These are phyloP conservation scores for Amanita subjunquillea DNA, from an alignment of 768 basidiomycete genomes.

Conservation along the genomic window DNA sequence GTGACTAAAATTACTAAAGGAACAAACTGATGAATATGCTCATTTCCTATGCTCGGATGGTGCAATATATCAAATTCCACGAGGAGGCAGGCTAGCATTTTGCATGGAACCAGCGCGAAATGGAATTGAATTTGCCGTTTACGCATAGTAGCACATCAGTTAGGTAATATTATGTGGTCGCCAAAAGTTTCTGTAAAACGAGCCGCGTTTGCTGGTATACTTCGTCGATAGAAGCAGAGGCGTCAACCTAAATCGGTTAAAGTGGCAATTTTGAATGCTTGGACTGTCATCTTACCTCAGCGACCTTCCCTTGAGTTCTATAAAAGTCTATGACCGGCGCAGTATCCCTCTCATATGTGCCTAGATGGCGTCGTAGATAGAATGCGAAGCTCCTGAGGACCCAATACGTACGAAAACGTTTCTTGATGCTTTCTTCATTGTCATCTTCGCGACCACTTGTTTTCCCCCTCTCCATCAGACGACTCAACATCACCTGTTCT, in stretches of 20 bases:
- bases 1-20: slow-evolving; percentile 26
- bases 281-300: slow-evolving; percentile 44
- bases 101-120: slow-evolving; percentile 24
- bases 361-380: slow-evolving; percentile 36
- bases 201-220: slow-evolving; percentile 54
- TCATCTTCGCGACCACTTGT: slow-evolving; percentile 96
- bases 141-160: slow-evolving; percentile 22
- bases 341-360: slow-evolving; percentile 75
- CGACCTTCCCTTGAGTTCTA: slow-evolving; percentile 53
- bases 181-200: slow-evolving; percentile 30
- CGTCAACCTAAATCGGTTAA: slow-evolving; percentile 44
- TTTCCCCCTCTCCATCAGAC: slow-evolving; percentile 83
- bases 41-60: slow-evolving; percentile 80
- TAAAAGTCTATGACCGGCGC: slow-evolving; percentile 95
- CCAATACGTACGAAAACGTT: slow-evolving; percentile 74
- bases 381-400: background rate
- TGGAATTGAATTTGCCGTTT: slow-evolving; percentile 34
- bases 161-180: background rate
- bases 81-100: slow-evolving; percentile 48
- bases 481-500: slow-evolving; percentile 77
- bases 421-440: slow-evolving; percentile 88
- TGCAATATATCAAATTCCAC: slow-evolving; percentile 49
- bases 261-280: background rate
- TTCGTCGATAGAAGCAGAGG: slow-evolving; percentile 55
- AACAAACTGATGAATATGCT: slow-evolving; percentile 45